Conservation (phyloP, 2,329 filamentous ascomycete species). For the Pezicula carpinea region DNA sequence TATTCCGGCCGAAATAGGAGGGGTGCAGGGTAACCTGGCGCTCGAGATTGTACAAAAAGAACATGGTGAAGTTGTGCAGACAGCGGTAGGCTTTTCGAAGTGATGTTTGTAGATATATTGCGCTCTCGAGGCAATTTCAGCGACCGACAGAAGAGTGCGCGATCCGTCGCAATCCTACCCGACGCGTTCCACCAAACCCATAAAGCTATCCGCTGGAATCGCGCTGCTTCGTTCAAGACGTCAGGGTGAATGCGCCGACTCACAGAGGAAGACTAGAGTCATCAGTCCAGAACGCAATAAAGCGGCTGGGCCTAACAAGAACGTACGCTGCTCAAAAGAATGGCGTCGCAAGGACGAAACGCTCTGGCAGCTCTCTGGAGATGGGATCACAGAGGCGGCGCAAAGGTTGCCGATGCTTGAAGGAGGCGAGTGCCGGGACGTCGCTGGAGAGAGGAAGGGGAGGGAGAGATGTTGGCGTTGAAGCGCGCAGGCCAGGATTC, state of each 20-base stretch:
- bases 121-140: neutral
- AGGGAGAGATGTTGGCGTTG: slow-evolving; percentile 12
- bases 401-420: slow-evolving; percentile 27
- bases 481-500: slow-evolving; percentile 6
- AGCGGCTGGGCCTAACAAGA: slow-evolving; percentile 13
- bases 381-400: slow-evolving; percentile 25
- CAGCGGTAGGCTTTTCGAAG: neutral
- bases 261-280: slow-evolving; percentile 18
- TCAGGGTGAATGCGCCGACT: slow-evolving; percentile 21
- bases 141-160: slow-evolving; percentile 8
- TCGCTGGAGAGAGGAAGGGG: slow-evolving; percentile 12
- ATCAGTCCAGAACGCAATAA: slow-evolving; percentile 25
- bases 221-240: slow-evolving; percentile 9
- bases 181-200: slow-evolving; percentile 14
- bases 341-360: slow-evolving; percentile 25
- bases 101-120: neutral
- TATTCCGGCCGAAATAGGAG: slow-evolving; percentile 92
- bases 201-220: slow-evolving; percentile 13
- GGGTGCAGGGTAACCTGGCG: slow-evolving; percentile 92
- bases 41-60: slow-evolving; percentile 96
- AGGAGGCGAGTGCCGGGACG: slow-evolving; percentile 13
- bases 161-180: neutral
- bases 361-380: slow-evolving; percentile 27
- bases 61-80: slow-evolving; percentile 56
- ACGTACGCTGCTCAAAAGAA: slow-evolving; percentile 26